Base-by-base conservation (phyloP, 495 filamentous ascomycete genomes). In the Hypoxylon intermedium region DNA sequence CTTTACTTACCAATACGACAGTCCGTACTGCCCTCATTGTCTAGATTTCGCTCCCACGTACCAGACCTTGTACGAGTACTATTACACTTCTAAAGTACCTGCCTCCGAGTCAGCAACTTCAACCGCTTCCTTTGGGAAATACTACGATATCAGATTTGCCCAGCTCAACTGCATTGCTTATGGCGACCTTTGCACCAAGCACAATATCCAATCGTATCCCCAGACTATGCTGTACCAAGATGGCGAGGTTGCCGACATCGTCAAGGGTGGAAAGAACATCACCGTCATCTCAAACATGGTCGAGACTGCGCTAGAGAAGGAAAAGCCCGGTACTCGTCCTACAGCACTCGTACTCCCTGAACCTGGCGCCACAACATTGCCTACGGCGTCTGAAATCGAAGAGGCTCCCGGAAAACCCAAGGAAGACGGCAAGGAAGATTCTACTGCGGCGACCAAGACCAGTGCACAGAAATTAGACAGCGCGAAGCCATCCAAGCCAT, bases 51-150 rank as follows among this genome's bases (percentile, higher is more conserved):
- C 90, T 28, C 95, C 95, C 20, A 87, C 83, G 46, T 98, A 86
- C 81, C 91, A 97, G 77, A 96, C 93, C 5, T 77, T 96, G 18
- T 96, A 96, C 76, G 94, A 98, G 73, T 97, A 85, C 75, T 97
- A 97, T 77, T 96, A 93, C 73, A 97, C 93, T 5, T 94, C 90
- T n/a, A 86, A 90, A 65, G 69, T 66, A 46, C 61, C 77, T 41
- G 42, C 50, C 20, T 34, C 66, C n/a, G 53, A 68, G 13, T 63
- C 61, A n/a, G 31, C 57, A 20, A 41, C 60, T 1, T 46, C 53
- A 18, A 51, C 63, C 16, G n/a, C 57, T 13, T 58, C 68, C 16
- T 87, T 86, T 48, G 78, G 77, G n/a, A 77, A 81, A 30, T 94
- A 87, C 72, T 98, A 97, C 72, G 84, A 96, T 73, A 93, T 98